A percentile compares a stretch with the other conserved stretches of the same genome.
Conservation (phyloP, 2,329 filamentous ascomycete genomes). For the Curvularia eragrostidis region DNA sequence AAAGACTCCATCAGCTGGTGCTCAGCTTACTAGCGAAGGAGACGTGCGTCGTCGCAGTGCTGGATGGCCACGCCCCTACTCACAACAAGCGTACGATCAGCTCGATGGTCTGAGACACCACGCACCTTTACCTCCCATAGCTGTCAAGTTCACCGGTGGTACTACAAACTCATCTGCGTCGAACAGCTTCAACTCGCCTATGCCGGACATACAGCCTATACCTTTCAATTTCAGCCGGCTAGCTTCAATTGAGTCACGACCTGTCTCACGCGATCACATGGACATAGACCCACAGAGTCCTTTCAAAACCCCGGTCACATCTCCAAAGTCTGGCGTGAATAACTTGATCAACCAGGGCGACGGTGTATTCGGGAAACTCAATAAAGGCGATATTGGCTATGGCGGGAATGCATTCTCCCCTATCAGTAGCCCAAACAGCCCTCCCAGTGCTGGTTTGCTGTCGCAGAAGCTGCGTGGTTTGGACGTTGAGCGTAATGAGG, state of each 20-base stretch:
- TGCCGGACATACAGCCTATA: slow-evolving; percentile 57
- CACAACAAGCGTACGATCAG: slow-evolving; percentile 38
- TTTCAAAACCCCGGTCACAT: slow-evolving; percentile 33
- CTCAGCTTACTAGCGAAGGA: slow-evolving; percentile 36
- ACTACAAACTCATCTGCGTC: slow-evolving; percentile 32
- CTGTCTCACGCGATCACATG: slow-evolving; percentile 43
- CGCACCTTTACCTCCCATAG: slow-evolving; percentile 42
- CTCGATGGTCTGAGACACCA: slow-evolving; percentile 33
- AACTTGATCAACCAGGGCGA: slow-evolving; percentile 3
- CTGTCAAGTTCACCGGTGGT: slow-evolving; percentile 41
- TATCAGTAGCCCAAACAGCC: slow-evolving; percentile 57
- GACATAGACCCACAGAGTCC: slow-evolving; percentile 37
- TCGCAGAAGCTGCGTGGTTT: slow-evolving; percentile 72
- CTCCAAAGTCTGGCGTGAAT: slow-evolving; percentile 26
- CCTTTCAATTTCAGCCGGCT: slow-evolving; percentile 56
- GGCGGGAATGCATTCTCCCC: slow-evolving; percentile 47
- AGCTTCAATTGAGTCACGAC: slow-evolving; percentile 38
- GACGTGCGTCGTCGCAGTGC: slow-evolving; percentile 42
- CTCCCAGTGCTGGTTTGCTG: slow-evolving; percentile 71
- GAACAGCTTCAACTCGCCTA: slow-evolving; percentile 30
- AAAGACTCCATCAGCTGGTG: slow-evolving; percentile 26
- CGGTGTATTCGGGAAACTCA: slow-evolving; percentile 69
- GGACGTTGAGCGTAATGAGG: slow-evolving; percentile 54
- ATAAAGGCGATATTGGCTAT: slow-evolving; percentile 64
- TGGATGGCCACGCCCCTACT: slow-evolving; percentile 37